Percentiles rank a stretch among this genome's conserved stretches.
phyloP scores from a whole-genome alignment of 2,329 filamentous ascomycete genomes.

The Cordyceps pruinosa region DNA sequence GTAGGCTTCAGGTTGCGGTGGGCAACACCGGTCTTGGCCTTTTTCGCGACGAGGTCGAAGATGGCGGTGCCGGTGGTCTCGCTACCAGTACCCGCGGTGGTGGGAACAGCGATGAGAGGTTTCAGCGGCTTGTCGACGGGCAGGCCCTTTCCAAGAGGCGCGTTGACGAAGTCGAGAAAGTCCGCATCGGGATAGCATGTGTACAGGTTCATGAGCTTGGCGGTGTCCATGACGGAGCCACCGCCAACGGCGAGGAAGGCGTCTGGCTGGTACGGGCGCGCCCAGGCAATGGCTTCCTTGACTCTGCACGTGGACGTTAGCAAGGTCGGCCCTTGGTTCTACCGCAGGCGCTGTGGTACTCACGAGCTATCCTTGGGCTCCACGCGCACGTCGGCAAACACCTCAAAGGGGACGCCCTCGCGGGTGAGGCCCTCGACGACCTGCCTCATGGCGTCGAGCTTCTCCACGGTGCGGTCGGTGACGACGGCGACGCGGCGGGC shows the following conservation, averaged over 20 bases:
- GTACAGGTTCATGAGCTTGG: constrained; percentile 98
- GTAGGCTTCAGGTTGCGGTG: constrained; percentile 95
- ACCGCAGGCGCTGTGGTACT: constrained; percentile 24
- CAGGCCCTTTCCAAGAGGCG: constrained; percentile 79
- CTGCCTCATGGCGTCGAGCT: constrained; percentile 83
- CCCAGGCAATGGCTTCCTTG: constrained; percentile 81
- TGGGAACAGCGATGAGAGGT: constrained; percentile 76
- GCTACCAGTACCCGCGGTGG: constrained; percentile 77
- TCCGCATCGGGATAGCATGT: constrained; percentile 83
- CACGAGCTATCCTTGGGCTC: constrained; percentile 94
- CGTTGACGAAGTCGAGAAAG: constrained; percentile 97
- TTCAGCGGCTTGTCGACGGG: constrained; percentile 64
- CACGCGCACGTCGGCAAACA: constrained; percentile 74
- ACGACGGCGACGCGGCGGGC: constrained; percentile 85
- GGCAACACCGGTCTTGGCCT: constrained; percentile 91
- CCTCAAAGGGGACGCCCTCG: constrained; percentile 72
- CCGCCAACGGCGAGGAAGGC: constrained; percentile 85
- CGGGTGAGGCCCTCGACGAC: constrained; percentile 71
- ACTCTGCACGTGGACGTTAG: constrained; percentile 45
- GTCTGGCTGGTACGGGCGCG: constrained; percentile 73
- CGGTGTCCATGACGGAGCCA: constrained; percentile 95
- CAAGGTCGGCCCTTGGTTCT: not conserved
- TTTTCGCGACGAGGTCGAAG: constrained; percentile 85
- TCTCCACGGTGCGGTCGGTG: constrained; percentile 75
- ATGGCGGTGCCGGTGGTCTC: constrained; percentile 98